These are phyloP conservation scores for Penicillium sp. DNA, from an alignment of 2,329 filamentous ascomycete genomes.

Conservation along the genomic window DNA sequence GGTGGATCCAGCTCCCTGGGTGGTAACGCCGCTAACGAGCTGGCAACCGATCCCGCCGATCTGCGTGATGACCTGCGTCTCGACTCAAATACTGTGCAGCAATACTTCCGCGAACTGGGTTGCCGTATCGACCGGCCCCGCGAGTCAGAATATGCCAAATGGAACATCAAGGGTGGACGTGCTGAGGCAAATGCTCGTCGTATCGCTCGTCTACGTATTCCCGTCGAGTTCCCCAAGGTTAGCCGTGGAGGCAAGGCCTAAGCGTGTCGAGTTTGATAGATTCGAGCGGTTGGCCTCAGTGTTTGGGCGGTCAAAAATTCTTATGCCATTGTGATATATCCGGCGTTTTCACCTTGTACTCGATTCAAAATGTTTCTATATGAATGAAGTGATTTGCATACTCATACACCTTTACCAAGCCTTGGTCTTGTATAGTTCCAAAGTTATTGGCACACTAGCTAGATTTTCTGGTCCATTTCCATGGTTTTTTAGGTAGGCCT, in stretches of 20 bases:
- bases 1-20: conserved; percentile 37
- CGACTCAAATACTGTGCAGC: conserved; percentile 35
- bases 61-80: conserved; percentile 47
- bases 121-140: conserved; percentile 44
- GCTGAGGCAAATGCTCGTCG: conserved; percentile 54
- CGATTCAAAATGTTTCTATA: conserved; percentile 10
- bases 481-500: background rate
- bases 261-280: conserved; percentile 1
- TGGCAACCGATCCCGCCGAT: conserved; percentile 47
- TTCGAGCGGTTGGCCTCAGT: conserved; percentile 4
- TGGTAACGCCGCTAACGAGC: conserved; percentile 37
- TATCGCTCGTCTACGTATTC: conserved; percentile 72
- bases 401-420: background rate
- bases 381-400: conserved; percentile 13
- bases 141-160: conserved; percentile 44
- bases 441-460: background rate
- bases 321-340: conserved; percentile 20
- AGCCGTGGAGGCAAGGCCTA: conserved; percentile 40
- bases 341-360: conserved; percentile 13
- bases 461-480: background rate
- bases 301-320: conserved; percentile 7
- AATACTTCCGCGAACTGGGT: conserved; percentile 50
- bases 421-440: background rate
- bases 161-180: conserved; percentile 58
- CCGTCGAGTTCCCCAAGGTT: conserved; percentile 77